Evolutionary conservation across 768 basidiomycete species (phyloP), one percentile per base, ranked within the genome.

Genomic region (Epithele typhae): DNA sequence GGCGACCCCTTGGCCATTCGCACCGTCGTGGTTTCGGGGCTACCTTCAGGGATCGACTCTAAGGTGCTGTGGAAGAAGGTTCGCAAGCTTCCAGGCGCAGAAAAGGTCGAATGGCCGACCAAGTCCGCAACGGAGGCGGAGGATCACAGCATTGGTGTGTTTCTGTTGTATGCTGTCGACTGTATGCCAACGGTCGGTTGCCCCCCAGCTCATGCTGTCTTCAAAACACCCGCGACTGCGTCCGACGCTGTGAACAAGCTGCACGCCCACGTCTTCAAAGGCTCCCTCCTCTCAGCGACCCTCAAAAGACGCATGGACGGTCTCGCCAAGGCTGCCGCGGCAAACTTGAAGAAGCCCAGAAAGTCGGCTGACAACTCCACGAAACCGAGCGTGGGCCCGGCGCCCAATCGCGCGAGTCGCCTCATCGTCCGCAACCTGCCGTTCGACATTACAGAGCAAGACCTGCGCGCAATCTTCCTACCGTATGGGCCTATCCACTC

Each of bases 241-340:
- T 71, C 75, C 32, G 77, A 82, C 9, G 87, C 91, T 2, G 80
- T 88, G 32, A 69, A 65, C 44, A 91, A 88, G 63, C 77, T 98
- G 1, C 92, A 98, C 60, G 91, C 90, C 1, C 92, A 94, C 61
- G 86, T 93, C 23, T 95, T 87, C 77, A 94, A 95, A 62, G 92
- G 92, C 33, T 72, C 75, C 8, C 69, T 93, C 4, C 77, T 97
- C n/a, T 91, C 87, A 2, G 89, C 86, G 12, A 82, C 86, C 6
- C 75, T 95, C 40, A 93, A 95, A 74, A 92, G 92, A 60, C 79
- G 89, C 14, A 67, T 90, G 7, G 88, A 93, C 46, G 77, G 70
- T 2, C 71, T 86, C 8, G 67, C 75, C 15, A 86, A 81, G 53
- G 65, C 74, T 5, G 49, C 64, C 18, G 71, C 59, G 25, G 61